These are phyloP conservation scores for Emydomyces testavorans DNA, from an alignment of 2,329 filamentous ascomycete genomes.

Conservation along the genomic window DNA sequence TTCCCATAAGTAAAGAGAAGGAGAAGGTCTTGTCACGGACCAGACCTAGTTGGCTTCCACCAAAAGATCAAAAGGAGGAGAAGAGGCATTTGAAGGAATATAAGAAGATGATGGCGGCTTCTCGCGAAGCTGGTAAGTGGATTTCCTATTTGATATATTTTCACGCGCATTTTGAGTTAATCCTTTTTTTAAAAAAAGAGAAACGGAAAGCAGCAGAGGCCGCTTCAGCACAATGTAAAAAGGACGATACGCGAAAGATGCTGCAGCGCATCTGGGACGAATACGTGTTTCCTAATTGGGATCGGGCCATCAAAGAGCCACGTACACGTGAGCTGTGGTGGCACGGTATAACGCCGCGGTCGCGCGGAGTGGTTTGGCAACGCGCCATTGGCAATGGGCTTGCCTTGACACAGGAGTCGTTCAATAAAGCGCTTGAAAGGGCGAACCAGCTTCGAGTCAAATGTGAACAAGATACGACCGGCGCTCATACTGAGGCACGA, in stretches of 20 bases:
- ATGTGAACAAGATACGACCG: conserved; percentile 33
- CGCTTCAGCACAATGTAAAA: conserved; percentile 39
- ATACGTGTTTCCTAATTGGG: conserved; percentile 50
- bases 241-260: conserved; percentile 42
- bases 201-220: conserved; percentile 40
- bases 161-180: not conserved
- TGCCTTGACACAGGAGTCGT: conserved; percentile 44
- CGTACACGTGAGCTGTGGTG: conserved; percentile 53
- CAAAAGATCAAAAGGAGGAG: conserved; percentile 76
- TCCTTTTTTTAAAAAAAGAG: conserved; percentile 32
- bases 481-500: conserved; percentile 34
- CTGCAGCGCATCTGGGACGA: conserved; percentile 51
- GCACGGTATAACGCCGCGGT: conserved; percentile 48
- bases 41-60: conserved; percentile 56
- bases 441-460: conserved; percentile 40
- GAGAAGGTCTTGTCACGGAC: conserved; percentile 53
- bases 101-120: conserved; percentile 53
- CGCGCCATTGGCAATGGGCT: conserved; percentile 52
- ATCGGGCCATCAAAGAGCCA: conserved; percentile 42
- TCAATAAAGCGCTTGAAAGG: conserved; percentile 45
- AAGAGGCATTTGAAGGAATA: conserved; percentile 69
- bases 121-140: conserved; percentile 44
- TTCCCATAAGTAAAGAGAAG: conserved; percentile 56
- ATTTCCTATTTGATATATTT: not conserved
- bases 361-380: conserved; percentile 48